Percentiles rank a stretch among this genome's conserved stretches.
These are phyloP conservation scores for Zanthoxylum bungeanum DNA, from an alignment of 345 rosid species.

Conservation along the genomic window DNA sequence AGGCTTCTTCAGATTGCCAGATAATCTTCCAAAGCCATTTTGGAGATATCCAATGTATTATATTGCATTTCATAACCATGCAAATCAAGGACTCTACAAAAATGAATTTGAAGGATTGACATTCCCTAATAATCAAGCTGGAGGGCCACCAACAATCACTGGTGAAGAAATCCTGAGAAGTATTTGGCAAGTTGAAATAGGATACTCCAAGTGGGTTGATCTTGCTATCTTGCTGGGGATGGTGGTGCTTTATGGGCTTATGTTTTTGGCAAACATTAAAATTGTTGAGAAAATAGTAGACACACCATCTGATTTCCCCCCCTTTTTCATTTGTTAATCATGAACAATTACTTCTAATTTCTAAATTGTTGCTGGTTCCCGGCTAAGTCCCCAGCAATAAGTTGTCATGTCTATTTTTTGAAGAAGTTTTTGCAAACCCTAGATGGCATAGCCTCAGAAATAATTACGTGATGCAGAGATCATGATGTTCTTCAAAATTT, in stretches of 20 bases:
- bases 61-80: conserved; percentile 28
- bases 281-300: conserved; percentile 25
- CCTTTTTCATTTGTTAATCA: too few species aligned
- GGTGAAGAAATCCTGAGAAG: conserved; percentile 32
- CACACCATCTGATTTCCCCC: too few species aligned
- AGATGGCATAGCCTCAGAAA: too few species aligned
- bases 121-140: conserved; percentile 20
- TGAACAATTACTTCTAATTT: too few species aligned
- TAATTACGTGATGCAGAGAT: too few species aligned
- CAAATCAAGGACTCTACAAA: conserved; percentile 27
- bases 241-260: conserved; percentile 24
- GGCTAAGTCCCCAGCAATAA: too few species aligned
- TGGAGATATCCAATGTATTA: conserved; percentile 48
- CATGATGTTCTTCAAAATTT: too few species aligned
- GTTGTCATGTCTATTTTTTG: too few species aligned
- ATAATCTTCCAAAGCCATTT: conserved; percentile 40
- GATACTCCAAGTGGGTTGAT: conserved; percentile 35
- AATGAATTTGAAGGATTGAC: conserved; percentile 32
- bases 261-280: conserved; percentile 26
- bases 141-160: conserved; percentile 9
- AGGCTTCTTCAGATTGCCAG: conserved; percentile 43
- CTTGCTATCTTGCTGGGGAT: conserved; percentile 26
- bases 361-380: too few species aligned
- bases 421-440: too few species aligned
- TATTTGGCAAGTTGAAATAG: conserved; percentile 32